Percentiles rank a stretch among this genome's conserved stretches.
Evolutionary conservation across 129 eudicot genomes (phyloP).

Genomic region (Artemisia tridentata): DNA sequence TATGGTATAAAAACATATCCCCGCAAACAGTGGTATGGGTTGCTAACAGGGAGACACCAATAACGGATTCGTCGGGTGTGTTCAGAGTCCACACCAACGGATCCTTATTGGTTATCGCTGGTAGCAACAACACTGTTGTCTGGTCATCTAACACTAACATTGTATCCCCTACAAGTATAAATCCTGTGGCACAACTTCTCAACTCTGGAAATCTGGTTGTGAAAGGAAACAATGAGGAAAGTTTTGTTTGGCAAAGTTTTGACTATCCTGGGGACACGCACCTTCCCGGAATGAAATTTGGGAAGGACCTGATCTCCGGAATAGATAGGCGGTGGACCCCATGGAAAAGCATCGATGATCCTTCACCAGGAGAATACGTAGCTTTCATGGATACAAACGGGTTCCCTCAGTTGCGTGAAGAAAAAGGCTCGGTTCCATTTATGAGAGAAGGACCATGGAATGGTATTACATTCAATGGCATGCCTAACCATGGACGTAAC

Average conservation of each 20-base stretch:
- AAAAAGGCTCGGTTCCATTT: slow-evolving; percentile 1
- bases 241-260: not conserved
- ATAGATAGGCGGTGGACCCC: slow-evolving; percentile 7
- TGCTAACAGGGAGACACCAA: slow-evolving; percentile 26
- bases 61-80: slow-evolving; percentile 2
- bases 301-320: slow-evolving; percentile 27
- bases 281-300: slow-evolving; percentile 38
- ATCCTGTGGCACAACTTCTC: slow-evolving; percentile 22
- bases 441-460: slow-evolving; percentile 39
- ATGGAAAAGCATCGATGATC: slow-evolving; percentile 35
- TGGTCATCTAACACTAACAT: slow-evolving; percentile 17
- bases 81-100: not conserved
- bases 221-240: not conserved
- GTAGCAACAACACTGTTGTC: slow-evolving; percentile 2
- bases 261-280: slow-evolving; percentile 24
- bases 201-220: slow-evolving; percentile 25
- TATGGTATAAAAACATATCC: slow-evolving; percentile 24
- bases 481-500: not conserved
- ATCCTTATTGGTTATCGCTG: not conserved
- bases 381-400: slow-evolving; percentile 20
- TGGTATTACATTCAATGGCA: slow-evolving; percentile 31
- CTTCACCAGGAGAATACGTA: slow-evolving; percentile 31
- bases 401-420: slow-evolving; percentile 25
- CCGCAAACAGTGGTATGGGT: slow-evolving; percentile 27
- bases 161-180: not conserved